Base-by-base conservation (phyloP, 2,329 filamentous ascomycete species). In the Helicocarpus griseus region DNA sequence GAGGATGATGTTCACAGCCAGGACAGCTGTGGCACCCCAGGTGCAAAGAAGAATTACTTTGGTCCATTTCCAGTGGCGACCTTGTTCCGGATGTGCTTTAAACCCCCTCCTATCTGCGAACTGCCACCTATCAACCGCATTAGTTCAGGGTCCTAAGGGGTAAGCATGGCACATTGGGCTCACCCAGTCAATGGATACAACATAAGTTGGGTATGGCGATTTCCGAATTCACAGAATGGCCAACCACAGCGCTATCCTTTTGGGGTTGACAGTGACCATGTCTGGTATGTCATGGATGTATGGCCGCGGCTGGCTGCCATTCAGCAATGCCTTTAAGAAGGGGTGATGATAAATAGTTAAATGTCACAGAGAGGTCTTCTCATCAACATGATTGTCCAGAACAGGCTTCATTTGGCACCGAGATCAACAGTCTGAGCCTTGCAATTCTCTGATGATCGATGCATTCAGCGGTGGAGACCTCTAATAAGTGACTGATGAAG, bases 1-100 rank as follows among this genome's bases (percentile, higher is more conserved):
- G 44, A 55, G 52, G 7, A 53, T 48, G 22, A 49, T 51, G 43
- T 55, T 55, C 13, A 55, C 5, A 6, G 54, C 33, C 8, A 54
- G 48, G 19, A 55, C 46, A 19, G 50, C 2, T 1, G 47, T 43
- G 8, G 54, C 50, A 9, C 40, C 40, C 13, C 49, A 51, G 28
- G 49, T 39, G 19, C 49, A 51, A 13, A 45, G n/a, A n/a, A 44
- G 38, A 3, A 45, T 39, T 2, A 33, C 49, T 26, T 51, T 44
- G 13, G 41, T 33, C 49, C 49, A 46, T 44, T 46, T 29, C 19
- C 21, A 17, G 31, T 9, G 9, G 31, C 31, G 9, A 14, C n/a
- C 31, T 35, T 35, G 31, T 35, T 35, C 31, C n/a, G 31, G n/a
- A 2, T 9, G 5, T 9, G n/a, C 9, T 11, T 11, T 14, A 14